Conservation (phyloP, 1,284 basidiomycete genomes). For the Marasmius oreades region DNA sequence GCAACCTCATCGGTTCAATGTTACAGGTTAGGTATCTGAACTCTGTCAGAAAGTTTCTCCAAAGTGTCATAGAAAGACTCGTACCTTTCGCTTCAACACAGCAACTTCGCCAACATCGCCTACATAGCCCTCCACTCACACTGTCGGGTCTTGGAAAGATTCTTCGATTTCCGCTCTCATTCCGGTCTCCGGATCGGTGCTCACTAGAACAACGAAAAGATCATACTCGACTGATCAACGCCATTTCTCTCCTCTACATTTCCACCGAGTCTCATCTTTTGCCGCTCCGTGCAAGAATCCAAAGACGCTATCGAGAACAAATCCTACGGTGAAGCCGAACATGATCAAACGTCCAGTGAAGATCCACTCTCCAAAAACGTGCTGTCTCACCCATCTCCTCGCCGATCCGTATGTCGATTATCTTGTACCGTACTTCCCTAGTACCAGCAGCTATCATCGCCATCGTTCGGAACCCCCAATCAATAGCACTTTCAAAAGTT, state of each 20-base stretch:
- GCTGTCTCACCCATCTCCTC: slow-evolving; percentile 36
- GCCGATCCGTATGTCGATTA: slow-evolving; percentile 23
- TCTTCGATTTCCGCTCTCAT: no score
- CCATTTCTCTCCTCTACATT: background rate
- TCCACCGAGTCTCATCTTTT: background rate
- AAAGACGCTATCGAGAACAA: slow-evolving; percentile 30
- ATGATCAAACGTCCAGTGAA: slow-evolving; percentile 25
- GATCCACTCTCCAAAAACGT: slow-evolving; percentile 39
- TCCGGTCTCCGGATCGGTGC: slow-evolving; percentile 4
- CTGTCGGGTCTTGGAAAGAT: slow-evolving; percentile 9
- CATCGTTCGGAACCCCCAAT: slow-evolving; percentile 41
- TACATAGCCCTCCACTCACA: background rate
- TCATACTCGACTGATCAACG: background rate
- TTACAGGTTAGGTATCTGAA: no score
- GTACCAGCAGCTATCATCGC: slow-evolving; percentile 36
- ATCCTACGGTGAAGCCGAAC: slow-evolving; percentile 30
- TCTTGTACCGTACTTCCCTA: slow-evolving; percentile 38
- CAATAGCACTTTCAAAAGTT: slow-evolving; percentile 35
- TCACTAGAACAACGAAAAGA: background rate
- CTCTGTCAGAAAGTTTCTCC: no score
- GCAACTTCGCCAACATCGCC: no score
- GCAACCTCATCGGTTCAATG: no score
- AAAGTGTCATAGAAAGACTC: no score
- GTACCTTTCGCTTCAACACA: no score
- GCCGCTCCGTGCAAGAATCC: slow-evolving; percentile 28